These are phyloP conservation scores for Populus alba DNA, from an alignment of 345 rosid species.

Conservation along the genomic window DNA sequence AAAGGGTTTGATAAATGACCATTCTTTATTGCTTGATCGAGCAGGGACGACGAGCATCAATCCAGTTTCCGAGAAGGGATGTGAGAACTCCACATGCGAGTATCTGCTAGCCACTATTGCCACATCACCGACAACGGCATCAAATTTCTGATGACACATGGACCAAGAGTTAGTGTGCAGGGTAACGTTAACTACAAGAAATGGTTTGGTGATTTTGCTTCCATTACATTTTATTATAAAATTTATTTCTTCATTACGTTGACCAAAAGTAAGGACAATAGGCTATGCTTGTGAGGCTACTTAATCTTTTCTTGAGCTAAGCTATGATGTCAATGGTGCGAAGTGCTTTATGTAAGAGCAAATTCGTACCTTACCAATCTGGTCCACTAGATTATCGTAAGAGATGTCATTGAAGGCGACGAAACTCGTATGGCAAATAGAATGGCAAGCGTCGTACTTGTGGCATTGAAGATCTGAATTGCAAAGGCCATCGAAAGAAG, in stretches of 20 bases:
- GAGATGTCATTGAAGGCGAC: constrained; percentile 2
- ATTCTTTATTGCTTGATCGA: constrained; percentile 6
- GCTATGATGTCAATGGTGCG: too few species aligned
- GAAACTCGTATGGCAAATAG: constrained; percentile 7
- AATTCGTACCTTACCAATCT: constrained; percentile 17
- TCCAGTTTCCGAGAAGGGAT: constrained; percentile 25
- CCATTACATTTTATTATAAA: too few species aligned
- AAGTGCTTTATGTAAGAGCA: neutral
- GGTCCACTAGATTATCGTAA: constrained; percentile 7
- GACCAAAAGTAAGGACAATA: too few species aligned
- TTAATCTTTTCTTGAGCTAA: too few species aligned
- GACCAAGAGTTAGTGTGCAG: neutral
- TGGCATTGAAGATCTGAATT: constrained; percentile 15
- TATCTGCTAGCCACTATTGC: constrained; percentile 13
- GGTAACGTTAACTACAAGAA: too few species aligned
- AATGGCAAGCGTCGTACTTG: constrained; percentile 3
- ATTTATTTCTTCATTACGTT: too few species aligned
- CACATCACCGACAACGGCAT: constrained; percentile 14
- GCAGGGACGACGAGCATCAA: constrained; percentile 20
- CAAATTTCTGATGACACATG: constrained; percentile 16
- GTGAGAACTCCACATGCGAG: constrained; percentile 26
- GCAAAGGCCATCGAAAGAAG: constrained; percentile 16
- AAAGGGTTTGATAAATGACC: constrained; percentile 24
- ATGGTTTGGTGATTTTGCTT: too few species aligned
- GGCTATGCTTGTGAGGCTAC: too few species aligned